phyloP scores from a whole-genome alignment of 495 filamentous ascomycete species.

The Emericellopsis terricola region DNA sequence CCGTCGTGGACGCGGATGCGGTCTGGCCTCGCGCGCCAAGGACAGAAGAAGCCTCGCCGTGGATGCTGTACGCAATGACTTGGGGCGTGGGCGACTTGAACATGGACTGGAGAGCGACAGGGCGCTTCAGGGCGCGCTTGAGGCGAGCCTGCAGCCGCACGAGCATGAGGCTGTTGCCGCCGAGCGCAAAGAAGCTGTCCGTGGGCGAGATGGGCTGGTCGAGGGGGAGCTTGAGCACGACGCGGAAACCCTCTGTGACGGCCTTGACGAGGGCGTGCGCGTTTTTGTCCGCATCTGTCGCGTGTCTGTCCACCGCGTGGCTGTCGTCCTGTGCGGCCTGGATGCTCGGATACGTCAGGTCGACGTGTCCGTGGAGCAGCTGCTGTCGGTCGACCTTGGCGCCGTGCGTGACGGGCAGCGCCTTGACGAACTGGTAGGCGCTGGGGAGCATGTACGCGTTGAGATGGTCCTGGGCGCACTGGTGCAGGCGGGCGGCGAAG shows the following conservation, averaged over 20 bases:
- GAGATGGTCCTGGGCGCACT: constrained; percentile 6
- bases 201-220: constrained; percentile 5
- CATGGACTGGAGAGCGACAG: constrained; percentile 16
- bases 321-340: constrained; percentile 3
- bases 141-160: constrained; percentile 12
- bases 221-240: constrained; percentile 7
- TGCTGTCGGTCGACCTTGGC: constrained; percentile 11
- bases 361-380: constrained; percentile 6
- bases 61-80: constrained; percentile 6
- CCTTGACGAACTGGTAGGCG: constrained; percentile 12
- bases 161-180: constrained; percentile 6
- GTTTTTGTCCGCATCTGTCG: too few relatives aligned
- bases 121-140: constrained; percentile 7
- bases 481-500: constrained; percentile 6
- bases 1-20: too few relatives aligned
- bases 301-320: too few relatives aligned
- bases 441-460: constrained; percentile 14
- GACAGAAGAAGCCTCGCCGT: background rate
- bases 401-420: constrained; percentile 11
- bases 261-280: too few relatives aligned
- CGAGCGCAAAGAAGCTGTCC: constrained; percentile 13
- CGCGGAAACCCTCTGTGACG: background rate
- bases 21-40: background rate
- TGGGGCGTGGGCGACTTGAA: constrained; percentile 14
- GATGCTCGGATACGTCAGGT: constrained; percentile 8